These are phyloP conservation scores for Aspergillus sp. DNA, from an alignment of 2,329 filamentous ascomycete genomes.

Conservation along the genomic window DNA sequence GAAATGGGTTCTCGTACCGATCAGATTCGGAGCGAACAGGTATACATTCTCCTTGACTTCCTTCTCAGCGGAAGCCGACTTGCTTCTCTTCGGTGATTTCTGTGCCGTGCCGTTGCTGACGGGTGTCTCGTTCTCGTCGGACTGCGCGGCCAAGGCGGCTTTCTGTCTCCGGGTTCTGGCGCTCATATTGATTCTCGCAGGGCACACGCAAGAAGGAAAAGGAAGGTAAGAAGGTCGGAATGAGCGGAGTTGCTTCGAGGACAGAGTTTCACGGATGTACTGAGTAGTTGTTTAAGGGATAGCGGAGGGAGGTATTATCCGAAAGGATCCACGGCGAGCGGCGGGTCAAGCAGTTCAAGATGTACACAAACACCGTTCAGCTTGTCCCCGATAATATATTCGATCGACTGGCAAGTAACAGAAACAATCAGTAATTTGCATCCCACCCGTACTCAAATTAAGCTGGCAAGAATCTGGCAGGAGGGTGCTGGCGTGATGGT, in stretches of 20 bases:
- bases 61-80: slow-evolving; percentile 23
- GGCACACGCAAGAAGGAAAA: not conserved
- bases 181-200: slow-evolving; percentile 29
- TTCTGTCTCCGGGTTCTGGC: slow-evolving; percentile 42
- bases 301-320: slow-evolving; percentile 7
- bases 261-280: not conserved
- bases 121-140: slow-evolving; percentile 32
- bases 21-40: slow-evolving; percentile 77
- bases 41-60: slow-evolving; percentile 71
- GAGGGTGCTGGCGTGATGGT: not conserved
- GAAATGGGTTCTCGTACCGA: slow-evolving; percentile 56
- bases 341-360: slow-evolving; percentile 2
- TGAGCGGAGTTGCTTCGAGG: not conserved
- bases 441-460: not conserved
- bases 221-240: not conserved
- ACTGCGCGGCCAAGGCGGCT: slow-evolving; percentile 30
- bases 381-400: not conserved
- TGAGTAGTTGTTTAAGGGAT: not conserved
- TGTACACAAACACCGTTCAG: not conserved
- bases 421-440: not conserved
- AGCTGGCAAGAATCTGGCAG: not conserved
- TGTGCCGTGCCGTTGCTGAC: slow-evolving; percentile 30
- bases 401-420: not conserved
- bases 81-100: slow-evolving; percentile 34
- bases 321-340: not conserved